Evolutionary conservation across 805 yeast genomes (phyloP), one percentile per base, ranked within the genome.

Genomic region (Starmerella khaoyaiensis): DNA sequence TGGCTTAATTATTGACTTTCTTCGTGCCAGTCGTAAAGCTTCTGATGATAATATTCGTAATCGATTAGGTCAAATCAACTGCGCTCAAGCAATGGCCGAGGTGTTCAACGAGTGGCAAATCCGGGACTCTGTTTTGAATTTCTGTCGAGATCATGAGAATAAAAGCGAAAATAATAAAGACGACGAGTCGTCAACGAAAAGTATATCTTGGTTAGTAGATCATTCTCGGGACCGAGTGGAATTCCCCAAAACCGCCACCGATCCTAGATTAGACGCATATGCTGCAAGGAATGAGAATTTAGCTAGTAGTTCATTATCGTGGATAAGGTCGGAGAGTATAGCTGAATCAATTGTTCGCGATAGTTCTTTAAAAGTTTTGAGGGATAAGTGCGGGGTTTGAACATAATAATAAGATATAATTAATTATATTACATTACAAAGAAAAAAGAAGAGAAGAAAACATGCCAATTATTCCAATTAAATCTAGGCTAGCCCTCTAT

Each of bases 1-100:
- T 5, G 39, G 41, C 18, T 48, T 52, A 3, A 42, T 56, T 14
- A 33, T 37, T 7, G 47, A 51, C 17, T 57, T 57, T 38, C 39
- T 57, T 19, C 32, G 49, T 3, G 42, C 46, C 11, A 55, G 60
- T n/a, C 40, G 61, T 4, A 40, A 44, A 24, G 35, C 35, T 3
- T 48, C 55, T 1, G 61, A 57, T 36, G 60, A 57, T 34, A 49
- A 48, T 18, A 34, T 57, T 18, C 44, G 45, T 8, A 53, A 51
- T 26, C 33, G 43, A 16, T 39, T 57, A 14, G 55, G 55, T 6
- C 47, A 55, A 26, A 42, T 48, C 5, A 41, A 43, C 7, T 49
- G 55, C 29, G 47, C 25, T 22, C 24, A 33, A 23, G 43, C 32
- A 12, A n/a, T 49, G 4, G 24, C 33, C 4, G 40, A 38, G 11